Evolutionary conservation across 2,329 filamentous ascomycete species (phyloP).

Genomic region (Trichoderma citrinoviride): DNA sequence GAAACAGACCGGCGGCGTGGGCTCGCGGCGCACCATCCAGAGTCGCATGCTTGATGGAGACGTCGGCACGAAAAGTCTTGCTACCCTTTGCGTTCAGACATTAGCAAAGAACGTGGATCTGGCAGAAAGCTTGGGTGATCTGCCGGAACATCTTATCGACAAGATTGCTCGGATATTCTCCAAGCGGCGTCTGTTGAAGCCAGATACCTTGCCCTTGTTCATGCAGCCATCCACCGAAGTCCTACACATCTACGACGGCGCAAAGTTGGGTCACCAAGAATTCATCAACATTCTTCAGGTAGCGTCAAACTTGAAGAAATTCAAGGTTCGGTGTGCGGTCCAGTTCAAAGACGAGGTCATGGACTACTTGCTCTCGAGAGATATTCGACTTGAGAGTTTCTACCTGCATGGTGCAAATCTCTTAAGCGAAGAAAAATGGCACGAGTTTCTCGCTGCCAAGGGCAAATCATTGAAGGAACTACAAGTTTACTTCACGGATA

Average conservation of each 20-base stretch:
- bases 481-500: conserved; percentile 81
- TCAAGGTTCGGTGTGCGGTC: conserved; percentile 81
- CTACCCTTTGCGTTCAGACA: conserved; percentile 62
- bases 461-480: conserved; percentile 65
- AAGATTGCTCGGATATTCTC: conserved; percentile 59
- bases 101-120: conserved; percentile 61
- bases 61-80: conserved; percentile 66
- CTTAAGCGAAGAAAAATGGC: conserved; percentile 73
- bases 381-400: conserved; percentile 66
- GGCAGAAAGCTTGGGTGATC: conserved; percentile 60
- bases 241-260: conserved; percentile 57
- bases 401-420: conserved; percentile 84
- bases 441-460: conserved; percentile 62
- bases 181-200: conserved; percentile 56
- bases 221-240: conserved; percentile 50
- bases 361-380: conserved; percentile 73
- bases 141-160: conserved; percentile 56
- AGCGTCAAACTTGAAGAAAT: conserved; percentile 63
- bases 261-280: conserved; percentile 70
- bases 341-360: conserved; percentile 86
- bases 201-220: conserved; percentile 57
- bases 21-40: conserved; percentile 70
- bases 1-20: conserved; percentile 52
- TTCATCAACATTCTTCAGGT: conserved; percentile 77
- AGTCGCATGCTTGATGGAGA: conserved; percentile 81